Evolutionary conservation across 441 rosid genomes (phyloP).

Genomic region (Macaranga tanarius): DNA sequence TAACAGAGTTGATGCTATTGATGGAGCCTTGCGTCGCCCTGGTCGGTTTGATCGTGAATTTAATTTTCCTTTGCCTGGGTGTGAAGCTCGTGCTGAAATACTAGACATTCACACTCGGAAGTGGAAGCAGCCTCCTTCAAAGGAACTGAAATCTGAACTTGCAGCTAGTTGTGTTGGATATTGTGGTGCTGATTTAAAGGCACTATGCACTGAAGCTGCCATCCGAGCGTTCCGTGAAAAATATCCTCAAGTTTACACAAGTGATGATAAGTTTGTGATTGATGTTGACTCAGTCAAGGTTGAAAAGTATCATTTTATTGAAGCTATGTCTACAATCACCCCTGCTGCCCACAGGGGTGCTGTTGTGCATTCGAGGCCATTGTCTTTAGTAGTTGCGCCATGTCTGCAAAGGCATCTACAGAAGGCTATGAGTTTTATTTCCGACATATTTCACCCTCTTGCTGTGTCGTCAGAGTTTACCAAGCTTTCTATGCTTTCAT

Average conservation of each 20-base stretch:
- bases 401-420: conserved; percentile 85
- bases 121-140: conserved; percentile 94
- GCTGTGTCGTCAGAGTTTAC: conserved; percentile 67
- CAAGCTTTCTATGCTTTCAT: conserved; percentile 92
- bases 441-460: conserved; percentile 79
- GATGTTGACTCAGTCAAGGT: conserved; percentile 94
- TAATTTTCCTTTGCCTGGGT: conserved; percentile 97
- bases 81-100: conserved; percentile 96
- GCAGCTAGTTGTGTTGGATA: conserved; percentile 99
- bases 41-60: conserved; percentile 99
- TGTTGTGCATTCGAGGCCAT: conserved; percentile 91
- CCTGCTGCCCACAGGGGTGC: conserved; percentile 99
- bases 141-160: conserved; percentile 80
- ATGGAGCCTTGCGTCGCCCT: conserved; percentile 99
- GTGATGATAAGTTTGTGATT: conserved; percentile 93
- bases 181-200: conserved; percentile 99
- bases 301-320: conserved; percentile 83
- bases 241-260: conserved; percentile 98
- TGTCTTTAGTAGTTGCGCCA: conserved; percentile 90
- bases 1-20: conserved; percentile 98
- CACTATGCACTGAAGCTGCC: conserved; percentile 99
- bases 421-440: conserved; percentile 64
- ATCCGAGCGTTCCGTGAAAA: conserved; percentile 98
- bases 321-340: conserved; percentile 95
- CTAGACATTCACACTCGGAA: conserved; percentile 96